Percentiles rank a stretch among this genome's conserved stretches.
These are phyloP conservation scores for Falciphora oryzae DNA, from an alignment of 2,329 filamentous ascomycete species.

Conservation along the genomic window DNA sequence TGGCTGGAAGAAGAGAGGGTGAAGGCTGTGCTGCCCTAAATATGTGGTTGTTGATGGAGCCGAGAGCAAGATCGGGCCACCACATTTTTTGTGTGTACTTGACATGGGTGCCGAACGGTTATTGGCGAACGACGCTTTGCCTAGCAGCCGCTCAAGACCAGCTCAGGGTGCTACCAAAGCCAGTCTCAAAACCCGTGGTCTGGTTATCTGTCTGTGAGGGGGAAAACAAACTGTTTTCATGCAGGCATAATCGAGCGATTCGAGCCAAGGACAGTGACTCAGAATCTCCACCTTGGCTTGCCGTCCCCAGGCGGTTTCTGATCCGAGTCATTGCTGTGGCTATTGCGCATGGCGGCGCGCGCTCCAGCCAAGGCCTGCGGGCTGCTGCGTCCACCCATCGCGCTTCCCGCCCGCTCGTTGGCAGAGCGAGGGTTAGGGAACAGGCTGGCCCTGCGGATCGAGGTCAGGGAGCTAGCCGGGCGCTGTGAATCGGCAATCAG, in stretches of 20 bases:
- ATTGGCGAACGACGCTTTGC: too few species aligned
- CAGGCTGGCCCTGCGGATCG: conserved; percentile 44
- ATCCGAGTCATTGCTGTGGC: conserved; percentile 23
- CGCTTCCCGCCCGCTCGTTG: conserved; percentile 14
- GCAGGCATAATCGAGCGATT: neutral
- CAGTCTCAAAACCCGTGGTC: neutral
- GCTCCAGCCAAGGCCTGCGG: conserved; percentile 42
- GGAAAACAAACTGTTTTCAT: neutral
- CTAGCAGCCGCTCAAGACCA: neutral
- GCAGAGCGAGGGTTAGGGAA: conserved; percentile 41
- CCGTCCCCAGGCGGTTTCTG: conserved; percentile 31
- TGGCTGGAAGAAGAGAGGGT: neutral
- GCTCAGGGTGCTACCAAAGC: neutral
- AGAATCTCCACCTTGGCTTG: conserved; percentile 47
- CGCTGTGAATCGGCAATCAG: conserved; percentile 30
- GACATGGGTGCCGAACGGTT: too few species aligned
- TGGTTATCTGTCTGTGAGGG: neutral
- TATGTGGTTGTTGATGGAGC: neutral
- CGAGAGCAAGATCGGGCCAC: neutral
- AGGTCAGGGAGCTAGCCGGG: conserved; percentile 52
- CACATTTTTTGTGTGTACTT: neutral
- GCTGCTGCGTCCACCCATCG: conserved; percentile 17
- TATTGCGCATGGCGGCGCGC: conserved; percentile 37
- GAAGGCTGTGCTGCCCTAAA: neutral
- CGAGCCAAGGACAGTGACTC: conserved; percentile 5